Conservation (phyloP, 1,284 basidiomycete genomes). For the Trametes sp. region DNA sequence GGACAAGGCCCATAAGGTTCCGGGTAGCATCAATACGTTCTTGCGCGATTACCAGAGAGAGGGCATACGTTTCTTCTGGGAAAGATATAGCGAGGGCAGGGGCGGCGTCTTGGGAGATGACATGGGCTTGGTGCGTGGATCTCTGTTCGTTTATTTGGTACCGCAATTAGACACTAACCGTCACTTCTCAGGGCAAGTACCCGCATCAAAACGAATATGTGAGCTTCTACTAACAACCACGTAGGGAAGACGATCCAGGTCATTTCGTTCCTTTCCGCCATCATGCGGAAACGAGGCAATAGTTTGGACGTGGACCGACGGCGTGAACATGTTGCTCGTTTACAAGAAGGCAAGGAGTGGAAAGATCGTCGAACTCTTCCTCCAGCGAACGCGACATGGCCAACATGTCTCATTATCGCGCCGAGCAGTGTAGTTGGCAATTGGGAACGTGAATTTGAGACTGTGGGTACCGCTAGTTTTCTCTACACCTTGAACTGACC, state of each 20-base stretch:
- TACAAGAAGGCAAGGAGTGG: slow-evolving; percentile 70
- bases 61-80: slow-evolving; percentile 80
- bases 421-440: slow-evolving; percentile 82
- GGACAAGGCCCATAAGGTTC: slow-evolving; percentile 59
- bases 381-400: slow-evolving; percentile 72
- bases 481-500: not conserved
- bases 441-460: slow-evolving; percentile 84
- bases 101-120: slow-evolving; percentile 89
- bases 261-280: slow-evolving; percentile 84
- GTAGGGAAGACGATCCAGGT: slow-evolving; percentile 88
- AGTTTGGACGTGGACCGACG: slow-evolving; percentile 68
- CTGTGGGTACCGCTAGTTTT: slow-evolving; percentile 47
- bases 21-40: slow-evolving; percentile 79
- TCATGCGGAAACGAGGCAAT: slow-evolving; percentile 81
- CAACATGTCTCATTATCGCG: slow-evolving; percentile 83
- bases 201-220: not conserved
- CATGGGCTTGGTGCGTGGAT: slow-evolving; percentile 79
- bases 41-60: slow-evolving; percentile 87
- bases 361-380: slow-evolving; percentile 60
- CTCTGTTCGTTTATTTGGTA: not conserved
- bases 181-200: slow-evolving; percentile 9
- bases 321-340: slow-evolving; percentile 61
- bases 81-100: slow-evolving; percentile 63
- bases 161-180: not conserved
- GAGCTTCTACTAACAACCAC: not conserved